These are phyloP conservation scores for Cladophialophora yegresii DNA, from an alignment of 2,329 filamentous ascomycete species.

Conservation along the genomic window DNA sequence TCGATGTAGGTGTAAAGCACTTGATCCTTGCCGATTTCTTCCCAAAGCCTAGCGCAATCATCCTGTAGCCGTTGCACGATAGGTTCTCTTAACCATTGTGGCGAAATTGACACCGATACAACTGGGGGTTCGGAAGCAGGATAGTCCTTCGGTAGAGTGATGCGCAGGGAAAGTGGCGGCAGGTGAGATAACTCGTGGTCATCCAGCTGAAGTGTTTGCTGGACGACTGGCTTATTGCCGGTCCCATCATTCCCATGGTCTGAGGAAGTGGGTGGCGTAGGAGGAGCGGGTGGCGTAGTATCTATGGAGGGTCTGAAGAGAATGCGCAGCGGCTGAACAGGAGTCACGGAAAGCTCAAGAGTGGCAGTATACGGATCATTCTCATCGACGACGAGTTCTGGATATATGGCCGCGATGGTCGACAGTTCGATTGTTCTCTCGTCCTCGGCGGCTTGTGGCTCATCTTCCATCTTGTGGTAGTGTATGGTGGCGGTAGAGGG, in stretches of 20 bases:
- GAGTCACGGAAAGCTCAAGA: constrained; percentile 59
- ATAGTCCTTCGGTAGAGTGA: constrained; percentile 59
- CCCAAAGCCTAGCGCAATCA: constrained; percentile 58
- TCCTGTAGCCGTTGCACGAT: constrained; percentile 50
- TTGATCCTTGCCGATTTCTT: constrained; percentile 59
- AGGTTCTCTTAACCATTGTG: constrained; percentile 55
- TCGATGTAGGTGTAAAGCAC: constrained; percentile 63
- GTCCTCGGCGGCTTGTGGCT: constrained; percentile 48
- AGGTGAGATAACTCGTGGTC: constrained; percentile 55
- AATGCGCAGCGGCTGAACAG: constrained; percentile 55
- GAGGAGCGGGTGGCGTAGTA: constrained; percentile 40
- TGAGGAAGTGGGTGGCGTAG: constrained; percentile 48
- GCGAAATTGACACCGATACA: constrained; percentile 52
- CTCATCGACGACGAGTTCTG: constrained; percentile 58
- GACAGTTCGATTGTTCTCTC: constrained; percentile 62
- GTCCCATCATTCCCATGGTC: constrained; percentile 38
- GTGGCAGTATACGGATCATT: constrained; percentile 52
- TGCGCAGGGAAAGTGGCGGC: constrained; percentile 57
- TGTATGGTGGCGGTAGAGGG: constrained; percentile 14
- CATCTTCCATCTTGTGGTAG: constrained; percentile 42
- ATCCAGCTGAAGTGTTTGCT: constrained; percentile 23
- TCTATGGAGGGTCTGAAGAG: constrained; percentile 45
- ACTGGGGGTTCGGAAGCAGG: constrained; percentile 55
- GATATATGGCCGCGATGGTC: constrained; percentile 63
- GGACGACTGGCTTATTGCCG: constrained; percentile 19